Percentiles rank a stretch among this genome's conserved stretches.
These are phyloP conservation scores for Paragyromitra xinjiangensis DNA, from an alignment of 495 filamentous ascomycete species.

Conservation along the genomic window DNA sequence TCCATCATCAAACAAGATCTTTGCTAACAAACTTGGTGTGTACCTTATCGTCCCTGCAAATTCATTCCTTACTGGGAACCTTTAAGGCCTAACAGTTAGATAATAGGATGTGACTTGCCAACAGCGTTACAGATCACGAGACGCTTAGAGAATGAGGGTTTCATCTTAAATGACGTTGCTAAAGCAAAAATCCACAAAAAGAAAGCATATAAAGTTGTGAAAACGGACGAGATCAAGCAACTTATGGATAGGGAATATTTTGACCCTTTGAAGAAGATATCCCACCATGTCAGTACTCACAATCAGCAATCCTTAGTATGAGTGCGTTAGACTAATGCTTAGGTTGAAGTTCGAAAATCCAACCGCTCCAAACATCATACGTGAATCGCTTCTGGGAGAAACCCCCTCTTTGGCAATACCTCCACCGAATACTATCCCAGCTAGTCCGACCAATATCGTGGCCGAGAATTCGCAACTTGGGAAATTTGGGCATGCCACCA, in stretches of 20 bases:
- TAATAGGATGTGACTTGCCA: constrained; percentile 53
- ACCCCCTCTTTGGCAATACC: neutral
- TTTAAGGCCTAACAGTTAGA: constrained; percentile 17
- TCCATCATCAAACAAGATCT: constrained; percentile 49
- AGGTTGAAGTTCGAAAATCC: constrained; percentile 43
- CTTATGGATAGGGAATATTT: constrained; percentile 54
- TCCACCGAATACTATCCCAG: neutral
- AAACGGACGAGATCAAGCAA: constrained; percentile 40
- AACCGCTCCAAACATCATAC: constrained; percentile 24
- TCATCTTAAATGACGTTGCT: constrained; percentile 30
- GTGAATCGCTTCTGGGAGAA: constrained; percentile 29
- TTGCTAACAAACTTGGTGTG: constrained; percentile 50
- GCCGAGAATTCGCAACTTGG: constrained; percentile 17
- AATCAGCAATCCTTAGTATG: neutral
- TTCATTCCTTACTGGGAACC: neutral
- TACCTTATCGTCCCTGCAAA: neutral
- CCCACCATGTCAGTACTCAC: constrained; percentile 54
- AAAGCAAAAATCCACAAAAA: constrained; percentile 34
- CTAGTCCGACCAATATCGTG: neutral
- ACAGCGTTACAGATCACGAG: constrained; percentile 46
- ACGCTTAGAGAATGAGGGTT: constrained; percentile 55
- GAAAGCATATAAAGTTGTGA: constrained; percentile 48
- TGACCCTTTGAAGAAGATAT: constrained; percentile 55
- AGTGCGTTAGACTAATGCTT: constrained; percentile 5
- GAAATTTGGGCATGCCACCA: constrained; percentile 2